Evolutionary conservation across 2,329 filamentous ascomycete species (phyloP).

Genomic region (Pezicula neosporulosa): DNA sequence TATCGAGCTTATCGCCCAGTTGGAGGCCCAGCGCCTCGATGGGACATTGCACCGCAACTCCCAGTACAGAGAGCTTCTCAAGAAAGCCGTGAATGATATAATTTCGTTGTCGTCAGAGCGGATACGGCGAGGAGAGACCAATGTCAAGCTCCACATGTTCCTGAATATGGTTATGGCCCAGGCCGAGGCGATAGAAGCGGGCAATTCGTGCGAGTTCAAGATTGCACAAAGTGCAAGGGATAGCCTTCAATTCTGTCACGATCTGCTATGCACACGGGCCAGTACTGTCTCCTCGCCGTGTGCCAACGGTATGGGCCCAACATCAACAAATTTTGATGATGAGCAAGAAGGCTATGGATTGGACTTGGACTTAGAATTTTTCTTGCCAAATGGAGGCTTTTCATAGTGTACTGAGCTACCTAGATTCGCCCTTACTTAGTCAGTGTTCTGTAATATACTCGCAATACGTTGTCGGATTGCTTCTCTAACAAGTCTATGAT

Average conservation of each 20-base stretch:
- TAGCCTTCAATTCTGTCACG: slow-evolving; percentile 29
- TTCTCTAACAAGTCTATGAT: neutral
- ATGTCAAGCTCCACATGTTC: slow-evolving; percentile 33
- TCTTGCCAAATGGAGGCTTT: slow-evolving; percentile 19
- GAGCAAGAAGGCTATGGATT: slow-evolving; percentile 17
- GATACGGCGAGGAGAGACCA: slow-evolving; percentile 37
- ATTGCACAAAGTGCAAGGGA: slow-evolving; percentile 31
- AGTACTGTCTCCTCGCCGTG: neutral
- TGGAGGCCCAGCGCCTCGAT: slow-evolving; percentile 36
- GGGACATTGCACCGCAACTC: slow-evolving; percentile 21
- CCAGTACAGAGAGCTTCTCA: slow-evolving; percentile 27
- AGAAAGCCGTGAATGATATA: slow-evolving; percentile 3
- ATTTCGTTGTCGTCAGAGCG: slow-evolving; percentile 29
- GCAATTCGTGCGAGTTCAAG: slow-evolving; percentile 16
- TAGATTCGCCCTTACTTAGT: neutral
- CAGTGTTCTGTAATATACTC: too few relatives aligned
- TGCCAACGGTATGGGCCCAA: slow-evolving; percentile 11
- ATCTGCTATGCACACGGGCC: slow-evolving; percentile 22
- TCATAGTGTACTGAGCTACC: slow-evolving; percentile 3
- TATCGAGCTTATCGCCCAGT: slow-evolving; percentile 35
- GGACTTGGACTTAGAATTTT: slow-evolving; percentile 25
- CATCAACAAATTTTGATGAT: slow-evolving; percentile 15
- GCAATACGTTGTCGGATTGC: too few relatives aligned
- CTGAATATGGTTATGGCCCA: slow-evolving; percentile 34
- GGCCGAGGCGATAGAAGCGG: slow-evolving; percentile 29